Conservation (phyloP, 1,284 basidiomycete species). For the Fomitopsis schrenkii region DNA sequence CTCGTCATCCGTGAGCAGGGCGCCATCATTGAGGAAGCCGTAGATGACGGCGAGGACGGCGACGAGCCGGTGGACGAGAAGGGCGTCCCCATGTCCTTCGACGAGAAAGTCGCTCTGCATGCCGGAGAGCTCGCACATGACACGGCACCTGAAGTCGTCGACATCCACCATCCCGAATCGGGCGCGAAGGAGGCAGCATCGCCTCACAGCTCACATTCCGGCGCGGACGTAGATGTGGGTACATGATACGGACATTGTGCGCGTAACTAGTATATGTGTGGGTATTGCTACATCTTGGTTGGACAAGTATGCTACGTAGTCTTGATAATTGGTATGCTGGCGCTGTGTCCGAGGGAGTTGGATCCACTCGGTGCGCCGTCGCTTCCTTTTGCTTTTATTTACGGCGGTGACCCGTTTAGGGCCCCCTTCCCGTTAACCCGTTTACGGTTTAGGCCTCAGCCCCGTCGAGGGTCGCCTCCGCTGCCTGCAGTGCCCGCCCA, state of each 20-base stretch:
- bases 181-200: neutral
- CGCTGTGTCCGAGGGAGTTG: constrained; percentile 5
- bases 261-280: neutral
- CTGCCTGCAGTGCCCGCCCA: constrained; percentile 61
- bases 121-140: constrained; percentile 2
- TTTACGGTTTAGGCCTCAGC: neutral
- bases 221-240: constrained; percentile 10
- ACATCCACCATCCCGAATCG: constrained; percentile 11
- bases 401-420: no score
- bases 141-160: constrained; percentile 8
- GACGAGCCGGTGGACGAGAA: constrained; percentile 21
- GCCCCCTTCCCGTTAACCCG: no score
- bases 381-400: neutral
- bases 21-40: constrained; percentile 62
- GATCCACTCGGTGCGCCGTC: constrained; percentile 2
- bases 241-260: constrained; percentile 8
- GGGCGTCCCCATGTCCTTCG: constrained; percentile 19
- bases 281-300: constrained; percentile 9
- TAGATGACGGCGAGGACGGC: constrained; percentile 32
- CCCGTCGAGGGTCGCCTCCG: constrained; percentile 37
- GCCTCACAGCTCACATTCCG: constrained; percentile 7
- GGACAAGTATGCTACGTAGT: constrained; percentile 7
- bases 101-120: constrained; percentile 20
- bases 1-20: constrained; percentile 55
- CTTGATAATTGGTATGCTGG: constrained; percentile 2